Conservation (phyloP, 2,329 filamentous ascomycete species). For the Botrytis tulipae region DNA sequence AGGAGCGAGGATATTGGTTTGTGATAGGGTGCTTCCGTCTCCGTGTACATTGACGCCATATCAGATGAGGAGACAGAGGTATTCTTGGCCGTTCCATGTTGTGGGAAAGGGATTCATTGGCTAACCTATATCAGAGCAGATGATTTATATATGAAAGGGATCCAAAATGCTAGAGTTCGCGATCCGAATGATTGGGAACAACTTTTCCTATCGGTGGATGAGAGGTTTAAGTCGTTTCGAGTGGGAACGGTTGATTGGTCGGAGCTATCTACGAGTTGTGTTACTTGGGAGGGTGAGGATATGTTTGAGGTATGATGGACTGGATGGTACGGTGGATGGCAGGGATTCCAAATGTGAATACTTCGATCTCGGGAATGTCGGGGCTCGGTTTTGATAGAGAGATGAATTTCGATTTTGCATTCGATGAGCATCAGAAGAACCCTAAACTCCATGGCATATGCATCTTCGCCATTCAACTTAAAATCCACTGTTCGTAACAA, state of each 20-base stretch:
- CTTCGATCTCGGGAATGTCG: not conserved
- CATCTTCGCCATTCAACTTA: not conserved
- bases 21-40: not conserved
- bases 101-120: too few relatives aligned
- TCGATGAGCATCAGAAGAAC: not conserved
- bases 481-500: not conserved
- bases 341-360: not conserved
- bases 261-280: not conserved
- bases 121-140: not conserved
- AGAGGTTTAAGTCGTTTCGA: not conserved
- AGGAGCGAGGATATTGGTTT: not conserved
- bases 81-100: not conserved
- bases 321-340: too few relatives aligned
- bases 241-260: not conserved
- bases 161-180: slow-evolving; percentile 1
- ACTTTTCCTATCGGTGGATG: not conserved
- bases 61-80: not conserved
- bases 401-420: too few relatives aligned
- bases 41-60: not conserved
- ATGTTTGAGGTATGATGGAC: not conserved
- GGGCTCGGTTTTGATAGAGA: not conserved
- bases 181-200: slow-evolving; percentile 8
- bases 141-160: not conserved
- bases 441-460: not conserved
- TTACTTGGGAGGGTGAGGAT: not conserved